These are phyloP conservation scores for Colletotrichum sp. DNA, from an alignment of 2,329 filamentous ascomycete genomes.

Conservation along the genomic window DNA sequence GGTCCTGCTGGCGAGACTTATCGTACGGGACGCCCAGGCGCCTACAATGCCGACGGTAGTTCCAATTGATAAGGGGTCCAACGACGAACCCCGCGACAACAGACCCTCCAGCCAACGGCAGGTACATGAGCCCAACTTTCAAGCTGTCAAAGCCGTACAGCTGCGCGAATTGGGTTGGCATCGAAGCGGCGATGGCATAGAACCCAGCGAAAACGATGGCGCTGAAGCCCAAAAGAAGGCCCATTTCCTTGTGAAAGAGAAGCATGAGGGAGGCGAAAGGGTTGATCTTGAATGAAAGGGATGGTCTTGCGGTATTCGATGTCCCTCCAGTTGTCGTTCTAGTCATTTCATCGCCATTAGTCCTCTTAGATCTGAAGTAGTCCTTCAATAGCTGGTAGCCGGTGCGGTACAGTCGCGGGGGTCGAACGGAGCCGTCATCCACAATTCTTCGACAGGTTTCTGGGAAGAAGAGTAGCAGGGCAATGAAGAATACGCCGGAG, in stretches of 20 bases:
- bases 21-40: conserved; percentile 57
- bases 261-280: conserved; percentile 44
- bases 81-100: conserved; percentile 47
- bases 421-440: conserved; percentile 54
- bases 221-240: conserved; percentile 47
- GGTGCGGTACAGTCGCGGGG: conserved; percentile 41
- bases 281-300: conserved; percentile 44
- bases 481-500: conserved; percentile 35
- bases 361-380: conserved; percentile 9
- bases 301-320: conserved; percentile 21
- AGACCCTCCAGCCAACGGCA: conserved; percentile 56
- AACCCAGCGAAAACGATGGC: conserved; percentile 55
- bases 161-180: conserved; percentile 45
- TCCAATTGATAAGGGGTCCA: conserved; percentile 68
- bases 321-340: conserved; percentile 1
- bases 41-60: conserved; percentile 67
- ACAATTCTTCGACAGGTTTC: conserved; percentile 55
- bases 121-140: conserved; percentile 57
- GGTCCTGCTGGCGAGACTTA: conserved; percentile 54
- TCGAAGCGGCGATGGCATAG: conserved; percentile 50
- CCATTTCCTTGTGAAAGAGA: conserved; percentile 45
- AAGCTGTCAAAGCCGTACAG: conserved; percentile 66
- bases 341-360: background rate
- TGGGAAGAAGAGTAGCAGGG: conserved; percentile 43
- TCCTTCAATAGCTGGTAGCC: conserved; percentile 29